phyloP scores from a whole-genome alignment of 129 eudicot genomes.

The Flaveria sonorensis region DNA sequence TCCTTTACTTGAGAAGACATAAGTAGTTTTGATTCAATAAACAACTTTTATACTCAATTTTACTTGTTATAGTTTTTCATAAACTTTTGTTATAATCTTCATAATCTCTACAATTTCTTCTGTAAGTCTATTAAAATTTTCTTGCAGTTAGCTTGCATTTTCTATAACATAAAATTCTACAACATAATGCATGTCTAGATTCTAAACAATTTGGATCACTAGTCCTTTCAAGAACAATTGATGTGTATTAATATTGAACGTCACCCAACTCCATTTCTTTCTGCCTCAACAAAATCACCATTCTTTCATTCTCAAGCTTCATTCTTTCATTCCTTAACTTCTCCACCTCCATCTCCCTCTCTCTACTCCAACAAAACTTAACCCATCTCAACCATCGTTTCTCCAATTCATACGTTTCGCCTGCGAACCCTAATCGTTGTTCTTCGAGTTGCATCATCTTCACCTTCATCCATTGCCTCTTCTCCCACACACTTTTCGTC shows the following conservation, averaged over 20 bases:
- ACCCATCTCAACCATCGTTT: conserved; percentile 74
- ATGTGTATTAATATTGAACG: conserved; percentile 38
- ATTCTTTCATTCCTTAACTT: conserved; percentile 60
- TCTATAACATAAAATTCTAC: too few species aligned
- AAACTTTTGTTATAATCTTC: too few species aligned
- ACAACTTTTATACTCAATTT: too few species aligned
- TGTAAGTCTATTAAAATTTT: too few species aligned
- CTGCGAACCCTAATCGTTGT: conserved; percentile 48
- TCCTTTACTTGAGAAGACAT: too few species aligned
- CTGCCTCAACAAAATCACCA: conserved; percentile 63
- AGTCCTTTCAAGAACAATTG: conserved; percentile 26
- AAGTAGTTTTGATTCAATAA: too few species aligned
- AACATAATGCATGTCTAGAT: too few species aligned
- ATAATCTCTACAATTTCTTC: too few species aligned
- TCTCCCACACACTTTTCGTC: conserved; percentile 54
- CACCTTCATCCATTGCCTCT: conserved; percentile 71
- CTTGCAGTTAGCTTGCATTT: too few species aligned
- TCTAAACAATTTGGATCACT: conserved; percentile 35
- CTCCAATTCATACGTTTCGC: conserved; percentile 59
- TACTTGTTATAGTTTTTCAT: too few species aligned
- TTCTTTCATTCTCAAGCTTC: conserved; percentile 80
- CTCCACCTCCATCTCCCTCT: conserved; percentile 76
- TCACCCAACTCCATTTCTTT: conserved; percentile 67
- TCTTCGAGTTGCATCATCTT: conserved; percentile 63
- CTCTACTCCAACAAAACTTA: conserved; percentile 69